A percentile compares a stretch with the other conserved stretches of the same genome.
Conservation (phyloP, 768 basidiomycete genomes). For the Suillus hirtellus region DNA sequence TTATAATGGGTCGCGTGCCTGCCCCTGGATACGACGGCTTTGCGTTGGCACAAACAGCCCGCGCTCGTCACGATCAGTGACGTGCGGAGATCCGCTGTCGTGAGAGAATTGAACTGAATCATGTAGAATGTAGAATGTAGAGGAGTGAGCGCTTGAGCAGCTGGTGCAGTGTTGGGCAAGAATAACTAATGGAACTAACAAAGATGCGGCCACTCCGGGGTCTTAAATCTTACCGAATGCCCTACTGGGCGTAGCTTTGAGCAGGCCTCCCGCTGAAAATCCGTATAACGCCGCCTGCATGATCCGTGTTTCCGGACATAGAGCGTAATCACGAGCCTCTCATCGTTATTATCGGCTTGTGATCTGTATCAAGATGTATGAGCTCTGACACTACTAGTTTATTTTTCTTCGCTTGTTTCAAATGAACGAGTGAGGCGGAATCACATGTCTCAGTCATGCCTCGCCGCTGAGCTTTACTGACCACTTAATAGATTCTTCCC, state of each 20-base stretch:
- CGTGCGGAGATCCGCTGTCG: no score
- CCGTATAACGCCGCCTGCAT: constrained; percentile 17
- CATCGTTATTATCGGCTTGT: neutral
- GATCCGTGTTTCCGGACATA: constrained; percentile 18
- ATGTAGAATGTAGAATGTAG: no score
- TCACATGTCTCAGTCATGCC: no score
- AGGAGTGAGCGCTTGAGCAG: no score
- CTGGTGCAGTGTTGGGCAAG: no score
- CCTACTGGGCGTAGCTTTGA: neutral
- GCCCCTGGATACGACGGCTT: neutral
- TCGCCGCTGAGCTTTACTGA: constrained; percentile 1
- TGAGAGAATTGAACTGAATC: no score
- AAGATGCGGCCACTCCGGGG: no score
- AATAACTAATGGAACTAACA: no score
- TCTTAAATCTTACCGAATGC: neutral
- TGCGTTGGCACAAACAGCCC: neutral
- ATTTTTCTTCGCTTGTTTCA: no score
- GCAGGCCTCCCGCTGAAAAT: constrained; percentile 9
- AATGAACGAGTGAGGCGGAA: no score
- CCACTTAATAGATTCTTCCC: neutral
- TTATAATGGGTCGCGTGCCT: neutral
- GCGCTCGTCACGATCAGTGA: neutral
- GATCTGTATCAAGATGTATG: no score
- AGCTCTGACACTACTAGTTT: no score
- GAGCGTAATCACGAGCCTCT: constrained; percentile 26